Conservation (phyloP, 2,329 filamentous ascomycete genomes). For the Boeremia lycopersici region DNA sequence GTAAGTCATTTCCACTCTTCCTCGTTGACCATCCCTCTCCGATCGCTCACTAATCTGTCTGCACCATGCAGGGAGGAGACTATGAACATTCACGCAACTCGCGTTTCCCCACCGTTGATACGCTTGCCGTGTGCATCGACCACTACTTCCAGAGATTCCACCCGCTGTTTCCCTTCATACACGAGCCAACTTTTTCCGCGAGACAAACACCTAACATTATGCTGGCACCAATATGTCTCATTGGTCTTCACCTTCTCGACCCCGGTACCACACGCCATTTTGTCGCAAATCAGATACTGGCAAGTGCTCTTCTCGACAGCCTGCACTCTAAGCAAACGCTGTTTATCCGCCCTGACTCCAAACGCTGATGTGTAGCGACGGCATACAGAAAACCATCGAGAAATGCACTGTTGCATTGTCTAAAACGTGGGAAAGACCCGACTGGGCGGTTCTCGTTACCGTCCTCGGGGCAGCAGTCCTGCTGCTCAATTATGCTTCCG, state of each 20-base stretch:
- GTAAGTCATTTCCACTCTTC: background rate
- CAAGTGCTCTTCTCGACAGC: background rate
- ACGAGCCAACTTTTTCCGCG: background rate
- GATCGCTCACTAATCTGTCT: background rate
- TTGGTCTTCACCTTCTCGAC: background rate
- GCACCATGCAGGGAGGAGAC: background rate
- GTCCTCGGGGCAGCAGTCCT: background rate
- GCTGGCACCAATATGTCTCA: background rate
- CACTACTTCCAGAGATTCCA: conserved; percentile 1
- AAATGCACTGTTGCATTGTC: background rate
- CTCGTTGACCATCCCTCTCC: background rate
- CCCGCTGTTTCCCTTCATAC: background rate
- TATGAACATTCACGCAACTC: background rate
- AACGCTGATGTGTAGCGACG: background rate
- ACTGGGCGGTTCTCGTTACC: background rate
- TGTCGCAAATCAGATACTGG: background rate
- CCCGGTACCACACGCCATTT: background rate
- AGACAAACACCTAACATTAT: background rate
- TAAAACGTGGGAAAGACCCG: background rate
- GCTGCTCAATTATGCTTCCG: background rate
- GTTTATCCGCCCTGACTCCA: background rate
- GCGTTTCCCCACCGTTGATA: background rate
- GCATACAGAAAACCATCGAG: background rate
- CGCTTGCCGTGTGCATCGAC: background rate
- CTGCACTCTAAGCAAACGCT: background rate